Percentiles rank a stretch among this genome's conserved stretches.
Conservation (phyloP, 805 yeast genomes). For the Diddensiella transvaalensis region DNA sequence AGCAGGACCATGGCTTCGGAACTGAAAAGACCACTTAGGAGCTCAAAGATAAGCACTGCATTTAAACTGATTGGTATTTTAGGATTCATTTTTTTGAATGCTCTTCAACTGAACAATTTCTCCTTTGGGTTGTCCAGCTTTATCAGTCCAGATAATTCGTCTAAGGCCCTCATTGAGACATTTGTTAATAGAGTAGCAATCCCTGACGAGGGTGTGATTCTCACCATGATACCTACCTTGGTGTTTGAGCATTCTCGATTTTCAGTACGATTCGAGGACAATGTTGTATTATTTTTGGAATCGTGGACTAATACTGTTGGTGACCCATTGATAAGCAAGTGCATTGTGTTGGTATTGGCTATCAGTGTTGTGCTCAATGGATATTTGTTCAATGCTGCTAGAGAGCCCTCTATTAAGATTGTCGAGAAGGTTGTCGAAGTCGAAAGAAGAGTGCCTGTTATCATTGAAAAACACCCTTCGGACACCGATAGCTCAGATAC, state of each 20-base stretch:
- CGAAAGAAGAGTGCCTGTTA: conserved; percentile 31
- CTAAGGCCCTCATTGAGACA: conserved; percentile 8
- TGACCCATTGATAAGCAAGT: conserved; percentile 77
- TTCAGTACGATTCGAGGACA: conserved; percentile 60
- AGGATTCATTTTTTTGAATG: conserved; percentile 35
- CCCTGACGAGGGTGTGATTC: conserved; percentile 24
- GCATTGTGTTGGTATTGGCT: conserved; percentile 66
- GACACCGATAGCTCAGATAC: conserved; percentile 30
- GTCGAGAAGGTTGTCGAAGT: conserved; percentile 33
- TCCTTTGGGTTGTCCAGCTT: conserved; percentile 12
- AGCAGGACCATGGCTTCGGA: conserved; percentile 18
- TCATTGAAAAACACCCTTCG: conserved; percentile 24
- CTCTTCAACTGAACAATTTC: conserved; percentile 34
- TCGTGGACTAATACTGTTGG: conserved; percentile 64
- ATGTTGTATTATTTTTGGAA: conserved; percentile 47
- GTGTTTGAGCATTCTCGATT: conserved; percentile 32
- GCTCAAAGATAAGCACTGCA: conserved; percentile 13
- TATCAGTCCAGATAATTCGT: background rate
- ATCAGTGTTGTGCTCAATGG: conserved; percentile 77
- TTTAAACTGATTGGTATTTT: conserved; percentile 32
- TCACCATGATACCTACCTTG: conserved; percentile 39
- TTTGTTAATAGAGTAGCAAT: conserved; percentile 11
- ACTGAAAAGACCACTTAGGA: conserved; percentile 13
- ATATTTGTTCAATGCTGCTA: conserved; percentile 81
- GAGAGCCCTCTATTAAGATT: conserved; percentile 28